A percentile compares a stretch with the other conserved stretches of the same genome.
phyloP scores from a whole-genome alignment of 164 flowering plant genomes.

The Taxillus chinensis region DNA sequence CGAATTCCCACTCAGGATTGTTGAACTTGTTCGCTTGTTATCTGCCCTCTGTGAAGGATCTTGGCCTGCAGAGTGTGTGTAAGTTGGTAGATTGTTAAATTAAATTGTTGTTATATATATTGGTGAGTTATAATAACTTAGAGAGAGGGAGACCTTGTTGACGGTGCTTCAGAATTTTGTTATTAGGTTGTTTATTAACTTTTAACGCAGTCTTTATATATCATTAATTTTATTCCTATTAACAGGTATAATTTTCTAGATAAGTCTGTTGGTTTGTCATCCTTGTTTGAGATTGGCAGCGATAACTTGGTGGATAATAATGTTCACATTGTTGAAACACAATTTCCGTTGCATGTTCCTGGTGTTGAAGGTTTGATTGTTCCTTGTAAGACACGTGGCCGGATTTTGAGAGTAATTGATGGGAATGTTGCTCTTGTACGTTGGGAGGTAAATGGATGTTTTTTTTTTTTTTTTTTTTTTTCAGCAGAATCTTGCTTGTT shows the following conservation, averaged over 20 bases:
- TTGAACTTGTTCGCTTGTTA: slow-evolving; percentile 57
- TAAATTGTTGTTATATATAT: too few species aligned
- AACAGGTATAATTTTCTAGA: slow-evolving; percentile 78
- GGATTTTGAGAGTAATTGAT: slow-evolving; percentile 49
- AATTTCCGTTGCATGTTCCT: slow-evolving; percentile 46
- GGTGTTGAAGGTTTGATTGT: slow-evolving; percentile 66
- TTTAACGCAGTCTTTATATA: background rate
- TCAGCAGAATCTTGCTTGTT: background rate
- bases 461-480: background rate
- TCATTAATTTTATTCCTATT: slow-evolving; percentile 9
- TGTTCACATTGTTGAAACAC: slow-evolving; percentile 52
- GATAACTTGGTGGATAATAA: slow-evolving; percentile 26
- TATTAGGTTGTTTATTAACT: background rate
- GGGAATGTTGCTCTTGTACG: slow-evolving; percentile 62
- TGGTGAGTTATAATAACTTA: too few species aligned
- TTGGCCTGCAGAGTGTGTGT: slow-evolving; percentile 98
- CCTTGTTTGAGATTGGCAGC: slow-evolving; percentile 46
- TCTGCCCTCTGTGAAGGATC: slow-evolving; percentile 86
- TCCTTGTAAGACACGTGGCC: slow-evolving; percentile 73
- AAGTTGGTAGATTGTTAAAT: slow-evolving; percentile 20
- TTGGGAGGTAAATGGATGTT: slow-evolving; percentile 66
- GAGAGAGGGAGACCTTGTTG: too few species aligned
- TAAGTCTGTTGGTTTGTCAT: slow-evolving; percentile 67
- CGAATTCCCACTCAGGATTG: slow-evolving; percentile 67
- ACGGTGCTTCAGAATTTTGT: background rate